Percentiles rank a stretch among this genome's conserved stretches.
Evolutionary conservation across 2,329 filamentous ascomycete genomes (phyloP).

Genomic region (Ceratocystis papillata): DNA sequence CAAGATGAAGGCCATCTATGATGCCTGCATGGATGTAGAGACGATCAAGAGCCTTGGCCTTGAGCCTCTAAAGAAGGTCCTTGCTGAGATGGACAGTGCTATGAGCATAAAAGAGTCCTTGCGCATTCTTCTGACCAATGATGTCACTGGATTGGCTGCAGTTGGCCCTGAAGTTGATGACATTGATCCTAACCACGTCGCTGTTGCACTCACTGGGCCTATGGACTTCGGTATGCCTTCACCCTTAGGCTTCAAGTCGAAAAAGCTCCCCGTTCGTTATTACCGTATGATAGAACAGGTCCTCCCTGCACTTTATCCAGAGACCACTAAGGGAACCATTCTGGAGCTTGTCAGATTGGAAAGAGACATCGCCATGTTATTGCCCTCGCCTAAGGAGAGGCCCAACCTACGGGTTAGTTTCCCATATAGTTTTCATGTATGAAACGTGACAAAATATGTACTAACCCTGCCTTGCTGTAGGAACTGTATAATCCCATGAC

Average conservation of each 20-base stretch:
- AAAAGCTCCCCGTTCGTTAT: slow-evolving; percentile 44
- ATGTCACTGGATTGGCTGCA: slow-evolving; percentile 34
- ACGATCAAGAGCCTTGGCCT: slow-evolving; percentile 45
- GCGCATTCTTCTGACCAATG: slow-evolving; percentile 38
- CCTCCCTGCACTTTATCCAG: slow-evolving; percentile 31
- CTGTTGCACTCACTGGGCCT: slow-evolving; percentile 36
- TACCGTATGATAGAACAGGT: slow-evolving; percentile 28
- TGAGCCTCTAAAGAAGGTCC: slow-evolving; percentile 44
- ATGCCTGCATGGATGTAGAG: slow-evolving; percentile 54
- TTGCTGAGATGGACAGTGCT: slow-evolving; percentile 39
- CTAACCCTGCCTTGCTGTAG: slow-evolving; percentile 33
- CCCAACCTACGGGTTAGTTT: slow-evolving; percentile 44
- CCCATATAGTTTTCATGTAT: no score
- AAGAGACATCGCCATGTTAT: slow-evolving; percentile 48
- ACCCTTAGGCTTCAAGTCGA: slow-evolving; percentile 47
- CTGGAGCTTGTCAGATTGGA: slow-evolving; percentile 44
- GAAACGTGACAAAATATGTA: no score
- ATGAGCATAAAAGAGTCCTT: slow-evolving; percentile 35
- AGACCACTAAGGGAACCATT: slow-evolving; percentile 35
- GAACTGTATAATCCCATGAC: slow-evolving; percentile 49
- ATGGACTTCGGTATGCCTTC: slow-evolving; percentile 48
- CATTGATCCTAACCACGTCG: slow-evolving; percentile 33
- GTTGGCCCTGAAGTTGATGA: slow-evolving; percentile 36
- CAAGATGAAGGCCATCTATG: slow-evolving; percentile 53
- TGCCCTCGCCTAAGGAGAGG: slow-evolving; percentile 44